Conservation (phyloP, 2,329 filamentous ascomycete genomes). For the Colletotrichum cuscutae region DNA sequence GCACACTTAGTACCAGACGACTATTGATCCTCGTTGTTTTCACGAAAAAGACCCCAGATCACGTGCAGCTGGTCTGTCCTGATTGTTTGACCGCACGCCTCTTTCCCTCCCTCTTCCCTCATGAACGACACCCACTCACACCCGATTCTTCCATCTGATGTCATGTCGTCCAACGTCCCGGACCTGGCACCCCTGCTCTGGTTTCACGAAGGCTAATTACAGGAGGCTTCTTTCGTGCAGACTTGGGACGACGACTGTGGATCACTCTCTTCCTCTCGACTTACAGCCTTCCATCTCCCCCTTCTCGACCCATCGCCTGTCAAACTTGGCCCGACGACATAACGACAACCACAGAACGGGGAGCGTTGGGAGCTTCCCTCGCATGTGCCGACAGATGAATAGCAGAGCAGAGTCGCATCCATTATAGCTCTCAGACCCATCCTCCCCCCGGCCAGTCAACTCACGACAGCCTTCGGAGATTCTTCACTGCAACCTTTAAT, state of each 20-base stretch:
- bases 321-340: conserved; percentile 5
- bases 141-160: conserved; percentile 25
- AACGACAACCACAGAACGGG: background rate
- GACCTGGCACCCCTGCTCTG: conserved; percentile 17
- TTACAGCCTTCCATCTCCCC: background rate
- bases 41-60: conserved; percentile 7
- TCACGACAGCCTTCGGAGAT: background rate
- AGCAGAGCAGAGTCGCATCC: background rate
- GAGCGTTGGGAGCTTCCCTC: background rate
- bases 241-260: conserved; percentile 31
- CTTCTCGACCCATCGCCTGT: background rate
- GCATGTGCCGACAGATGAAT: background rate
- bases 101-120: background rate
- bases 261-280: background rate
- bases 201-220: conserved; percentile 33
- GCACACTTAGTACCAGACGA: too few relatives aligned
- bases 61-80: background rate
- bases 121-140: background rate
- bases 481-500: background rate
- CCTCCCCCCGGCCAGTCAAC: background rate
- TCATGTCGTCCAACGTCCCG: conserved; percentile 17
- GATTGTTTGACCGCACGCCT: background rate
- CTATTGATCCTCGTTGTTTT: background rate
- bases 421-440: background rate
- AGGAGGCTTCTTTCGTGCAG: conserved; percentile 25